Percentiles rank a stretch among this genome's conserved stretches.
Conservation (phyloP, 306 rosid genomes). For the Biancaea sappan region DNA sequence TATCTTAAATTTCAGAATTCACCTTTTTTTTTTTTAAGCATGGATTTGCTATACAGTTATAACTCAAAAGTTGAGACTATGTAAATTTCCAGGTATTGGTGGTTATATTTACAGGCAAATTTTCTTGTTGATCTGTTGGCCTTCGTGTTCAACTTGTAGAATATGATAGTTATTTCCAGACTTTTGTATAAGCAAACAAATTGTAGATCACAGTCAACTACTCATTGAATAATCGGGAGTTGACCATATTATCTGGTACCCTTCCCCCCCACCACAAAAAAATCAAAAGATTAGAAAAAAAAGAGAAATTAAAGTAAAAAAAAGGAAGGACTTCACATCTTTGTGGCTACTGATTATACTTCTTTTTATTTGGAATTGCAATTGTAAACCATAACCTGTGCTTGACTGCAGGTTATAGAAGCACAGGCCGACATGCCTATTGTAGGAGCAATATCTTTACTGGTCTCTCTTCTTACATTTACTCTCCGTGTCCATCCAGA, state of each 20-base stretch:
- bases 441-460: conserved; percentile 80
- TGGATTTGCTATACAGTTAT: conserved; percentile 11
- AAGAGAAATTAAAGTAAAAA: not conserved
- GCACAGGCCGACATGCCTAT: conserved; percentile 91
- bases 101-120: not conserved
- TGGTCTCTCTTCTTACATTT: conserved; percentile 92
- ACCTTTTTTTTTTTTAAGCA: not conserved
- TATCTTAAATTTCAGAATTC: not conserved
- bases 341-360: conserved; percentile 26
- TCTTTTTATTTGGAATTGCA: conserved; percentile 17
- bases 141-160: not conserved
- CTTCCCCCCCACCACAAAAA: too few relatives aligned
- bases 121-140: not conserved
- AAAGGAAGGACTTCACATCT: conserved; percentile 17
- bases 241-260: not conserved
- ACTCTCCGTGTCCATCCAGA: conserved; percentile 96
- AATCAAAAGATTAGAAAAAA: too few relatives aligned
- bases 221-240: conserved; percentile 13
- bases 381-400: conserved; percentile 30
- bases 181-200: conserved; percentile 18
- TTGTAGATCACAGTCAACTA: conserved; percentile 14
- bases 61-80: conserved; percentile 19
- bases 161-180: conserved; percentile 3
- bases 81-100: conserved; percentile 4
- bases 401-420: conserved; percentile 85